phyloP scores from a whole-genome alignment of 208 protist genomes.

The Leishmania aethiopica region DNA sequence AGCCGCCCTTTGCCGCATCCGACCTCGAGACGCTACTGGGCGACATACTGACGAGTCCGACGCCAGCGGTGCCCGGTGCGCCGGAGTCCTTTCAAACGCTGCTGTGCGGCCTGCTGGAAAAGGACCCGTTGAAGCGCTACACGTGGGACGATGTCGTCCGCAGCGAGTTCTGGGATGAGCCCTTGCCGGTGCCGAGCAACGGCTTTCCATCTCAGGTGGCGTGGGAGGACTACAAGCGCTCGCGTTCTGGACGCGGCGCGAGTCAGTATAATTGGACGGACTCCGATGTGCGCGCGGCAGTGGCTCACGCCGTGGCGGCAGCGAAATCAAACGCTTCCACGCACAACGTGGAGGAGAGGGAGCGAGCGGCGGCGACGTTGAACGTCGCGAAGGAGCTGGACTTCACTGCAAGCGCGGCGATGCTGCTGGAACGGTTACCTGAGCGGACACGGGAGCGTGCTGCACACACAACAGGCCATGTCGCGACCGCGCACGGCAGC shows the following conservation, averaged over 20 bases:
- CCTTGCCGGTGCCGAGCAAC: conserved; percentile 27
- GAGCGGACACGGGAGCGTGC: conserved; percentile 4
- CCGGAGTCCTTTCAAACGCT: conserved; percentile 72
- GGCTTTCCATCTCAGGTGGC: conserved; percentile 58
- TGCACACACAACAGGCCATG: conserved; percentile 6
- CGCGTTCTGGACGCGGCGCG: conserved; percentile 4
- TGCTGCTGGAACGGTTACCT: conserved; percentile 13
- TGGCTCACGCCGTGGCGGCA: conserved; percentile 36
- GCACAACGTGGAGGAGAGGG: conserved; percentile 39
- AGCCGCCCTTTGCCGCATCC: conserved; percentile 94
- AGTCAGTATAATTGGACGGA: conserved; percentile 28
- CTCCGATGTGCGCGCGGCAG: conserved; percentile 31
- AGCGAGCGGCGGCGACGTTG: conserved; percentile 34
- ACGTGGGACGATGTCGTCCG: conserved; percentile 81
- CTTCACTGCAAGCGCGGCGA: conserved; percentile 43
- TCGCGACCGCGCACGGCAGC: background rate
- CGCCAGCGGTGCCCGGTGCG: conserved; percentile 35
- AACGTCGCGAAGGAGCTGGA: conserved; percentile 69
- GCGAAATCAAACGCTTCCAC: conserved; percentile 37
- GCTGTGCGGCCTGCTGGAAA: conserved; percentile 70
- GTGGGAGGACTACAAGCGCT: conserved; percentile 58
- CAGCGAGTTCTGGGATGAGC: conserved; percentile 84
- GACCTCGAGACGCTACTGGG: conserved; percentile 92
- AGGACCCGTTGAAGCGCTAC: conserved; percentile 77
- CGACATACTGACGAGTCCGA: conserved; percentile 75